phyloP scores from a whole-genome alignment of 225 moss, liverwort and hornwort genomes.

The Marchantia polymorpha region DNA sequence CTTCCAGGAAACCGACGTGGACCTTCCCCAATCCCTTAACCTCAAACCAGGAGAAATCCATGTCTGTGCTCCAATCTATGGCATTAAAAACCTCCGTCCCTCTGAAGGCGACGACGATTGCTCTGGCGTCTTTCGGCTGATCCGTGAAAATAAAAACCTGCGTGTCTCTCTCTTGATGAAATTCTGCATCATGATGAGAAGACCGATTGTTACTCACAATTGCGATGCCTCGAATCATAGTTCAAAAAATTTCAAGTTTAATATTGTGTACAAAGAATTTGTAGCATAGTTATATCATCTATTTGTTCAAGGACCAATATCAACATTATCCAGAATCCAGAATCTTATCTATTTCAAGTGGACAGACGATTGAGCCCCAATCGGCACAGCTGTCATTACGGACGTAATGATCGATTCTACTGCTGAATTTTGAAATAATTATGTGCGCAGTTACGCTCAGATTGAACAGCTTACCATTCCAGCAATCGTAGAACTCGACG shows the following conservation, averaged over 20 bases:
- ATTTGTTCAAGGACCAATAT: no score
- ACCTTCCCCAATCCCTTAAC: conserved; percentile 43
- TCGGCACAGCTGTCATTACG: no score
- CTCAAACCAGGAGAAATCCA: conserved; percentile 73
- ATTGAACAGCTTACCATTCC: conserved; percentile 54
- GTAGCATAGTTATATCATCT: no score
- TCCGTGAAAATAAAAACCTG: conserved; percentile 67
- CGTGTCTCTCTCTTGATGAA: conserved; percentile 30
- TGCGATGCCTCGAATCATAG: no score
- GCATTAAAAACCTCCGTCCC: conserved; percentile 69
- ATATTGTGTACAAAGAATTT: background rate
- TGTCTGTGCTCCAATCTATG: conserved; percentile 76
- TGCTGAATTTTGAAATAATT: background rate
- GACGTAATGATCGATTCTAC: no score
- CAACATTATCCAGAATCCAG: no score
- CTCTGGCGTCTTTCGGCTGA: conserved; percentile 47
- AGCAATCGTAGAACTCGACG: conserved; percentile 62
- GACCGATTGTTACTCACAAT: no score
- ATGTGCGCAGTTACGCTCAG: background rate
- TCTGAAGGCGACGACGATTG: conserved; percentile 65
- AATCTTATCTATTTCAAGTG: background rate
- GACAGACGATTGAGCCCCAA: background rate
- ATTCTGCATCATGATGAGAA: conserved; percentile 5
- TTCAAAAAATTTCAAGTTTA: background rate
- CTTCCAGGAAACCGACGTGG: conserved; percentile 76